A percentile compares a stretch with the other conserved stretches of the same genome.
Conservation (phyloP, 768 basidiomycete genomes). For the Lentinula sp. region DNA sequence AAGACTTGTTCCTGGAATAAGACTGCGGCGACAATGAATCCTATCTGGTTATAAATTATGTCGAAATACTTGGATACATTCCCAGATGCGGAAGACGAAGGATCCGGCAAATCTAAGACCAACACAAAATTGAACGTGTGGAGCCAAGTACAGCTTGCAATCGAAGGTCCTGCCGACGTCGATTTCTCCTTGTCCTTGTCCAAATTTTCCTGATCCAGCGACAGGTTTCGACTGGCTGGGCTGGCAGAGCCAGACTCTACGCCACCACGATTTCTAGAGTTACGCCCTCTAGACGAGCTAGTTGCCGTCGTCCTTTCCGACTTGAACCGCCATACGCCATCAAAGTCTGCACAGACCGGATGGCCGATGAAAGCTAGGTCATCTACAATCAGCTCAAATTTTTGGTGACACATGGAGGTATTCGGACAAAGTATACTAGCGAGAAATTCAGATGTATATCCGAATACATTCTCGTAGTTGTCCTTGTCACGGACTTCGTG, state of each 20-base stretch:
- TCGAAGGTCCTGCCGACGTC: slow-evolving; percentile 27
- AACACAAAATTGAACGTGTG: slow-evolving; percentile 82
- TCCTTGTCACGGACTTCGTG: slow-evolving; percentile 29
- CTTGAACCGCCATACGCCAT: slow-evolving; percentile 72
- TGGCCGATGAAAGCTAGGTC: slow-evolving; percentile 92
- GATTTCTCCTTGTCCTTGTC: background rate
- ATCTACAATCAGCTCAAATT: slow-evolving; percentile 89
- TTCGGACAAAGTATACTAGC: slow-evolving; percentile 78
- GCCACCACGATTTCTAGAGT: slow-evolving; percentile 33
- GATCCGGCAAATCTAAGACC: slow-evolving; percentile 86
- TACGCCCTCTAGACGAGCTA: slow-evolving; percentile 43
- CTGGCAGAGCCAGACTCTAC: slow-evolving; percentile 15
- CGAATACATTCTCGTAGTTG: slow-evolving; percentile 62
- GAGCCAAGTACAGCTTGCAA: slow-evolving; percentile 37
- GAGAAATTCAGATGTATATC: slow-evolving; percentile 76
- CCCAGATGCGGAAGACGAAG: slow-evolving; percentile 75
- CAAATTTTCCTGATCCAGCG: background rate
- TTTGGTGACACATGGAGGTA: slow-evolving; percentile 80
- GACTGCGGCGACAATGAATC: slow-evolving; percentile 87
- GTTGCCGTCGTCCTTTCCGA: slow-evolving; percentile 48
- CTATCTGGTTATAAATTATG: slow-evolving; percentile 83
- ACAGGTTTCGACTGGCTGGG: slow-evolving; percentile 1
- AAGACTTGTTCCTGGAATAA: slow-evolving; percentile 88
- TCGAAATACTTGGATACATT: slow-evolving; percentile 79
- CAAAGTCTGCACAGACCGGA: slow-evolving; percentile 75